Base-by-base conservation (phyloP, 108 stramenopile genomes). In the Mayamaea pseudoterrestris region DNA sequence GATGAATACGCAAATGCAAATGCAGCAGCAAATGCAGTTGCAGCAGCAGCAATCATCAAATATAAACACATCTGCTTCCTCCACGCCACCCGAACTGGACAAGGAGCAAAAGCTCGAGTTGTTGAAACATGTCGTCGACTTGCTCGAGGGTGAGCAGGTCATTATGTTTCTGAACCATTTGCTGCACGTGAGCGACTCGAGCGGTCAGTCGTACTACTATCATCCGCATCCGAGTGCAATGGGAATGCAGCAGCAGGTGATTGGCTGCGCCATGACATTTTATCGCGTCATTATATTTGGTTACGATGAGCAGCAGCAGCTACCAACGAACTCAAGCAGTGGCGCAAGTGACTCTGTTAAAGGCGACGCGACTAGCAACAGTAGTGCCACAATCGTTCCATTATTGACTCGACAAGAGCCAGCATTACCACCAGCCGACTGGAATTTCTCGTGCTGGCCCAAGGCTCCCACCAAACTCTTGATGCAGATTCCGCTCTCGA, bases 151-250 rank as follows among this genome's bases (percentile, higher is more conserved):
- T 25, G 88, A 90, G 62, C 61, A 61, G 17, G 55, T 83, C 45
- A 80, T 90, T 22, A 83, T 85, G 80, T 85, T 90, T 47, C 36
- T 90, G 2, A 54, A 74, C 53, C 59, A 73, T 34, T 53, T 90
- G 12, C 26, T 63, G 8, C 76, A 85, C 58, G 83, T 90, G 12
- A 63, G 52, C 44, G 88, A 90, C 59, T 54, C 56, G 1, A 18
- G 22, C 4, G 41, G 48, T 12, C 30, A 53, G 44, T 18, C 11
- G 27, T 55, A 32, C 13, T 17, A 17, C 61, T 25, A 53, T 21
- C n/a, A n/a, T n/a, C 12, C 23, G 5, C 11, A n/a, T n/a, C n/a
- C n/a, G n/a, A n/a, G n/a, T n/a, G n/a, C n/a, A n/a, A n/a, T n/a
- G n/a, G n/a, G n/a, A n/a, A n/a, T n/a, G n/a, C n/a, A n/a, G 8